Percentiles rank a stretch among this genome's conserved stretches.
Conservation (phyloP, 768 basidiomycete species). For the Trametes punicea region DNA sequence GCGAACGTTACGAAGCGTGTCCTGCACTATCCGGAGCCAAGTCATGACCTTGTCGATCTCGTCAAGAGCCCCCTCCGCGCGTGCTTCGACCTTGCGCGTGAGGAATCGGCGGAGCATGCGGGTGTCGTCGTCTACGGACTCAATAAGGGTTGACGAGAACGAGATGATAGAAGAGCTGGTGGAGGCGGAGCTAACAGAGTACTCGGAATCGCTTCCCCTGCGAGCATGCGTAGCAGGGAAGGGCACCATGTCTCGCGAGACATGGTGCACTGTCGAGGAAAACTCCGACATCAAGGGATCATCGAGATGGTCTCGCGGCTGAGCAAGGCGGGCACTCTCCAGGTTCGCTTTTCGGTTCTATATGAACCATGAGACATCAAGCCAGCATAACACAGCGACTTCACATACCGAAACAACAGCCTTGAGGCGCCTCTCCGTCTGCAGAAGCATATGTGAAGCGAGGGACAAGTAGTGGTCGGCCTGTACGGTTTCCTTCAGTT, state of each 20-base stretch:
- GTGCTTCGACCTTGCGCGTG: conserved; percentile 60
- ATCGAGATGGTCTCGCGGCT: conserved; percentile 2
- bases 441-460: conserved; percentile 52
- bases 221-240: conserved; percentile 11
- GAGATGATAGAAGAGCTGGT: conserved; percentile 41
- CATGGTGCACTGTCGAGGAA: conserved; percentile 12
- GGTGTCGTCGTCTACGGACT: conserved; percentile 66
- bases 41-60: conserved; percentile 56
- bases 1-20: conserved; percentile 25
- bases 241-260: conserved; percentile 1
- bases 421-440: conserved; percentile 54
- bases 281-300: conserved; percentile 17
- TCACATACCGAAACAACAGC: conserved; percentile 51
- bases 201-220: conserved; percentile 13
- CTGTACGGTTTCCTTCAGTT: conserved; percentile 28
- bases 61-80: conserved; percentile 52
- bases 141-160: conserved; percentile 46
- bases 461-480: conserved; percentile 54
- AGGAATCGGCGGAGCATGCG: conserved; percentile 60
- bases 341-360: conserved; percentile 11
- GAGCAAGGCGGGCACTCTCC: conserved; percentile 10
- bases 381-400: too few relatives aligned
- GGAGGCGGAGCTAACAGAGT: conserved; percentile 18
- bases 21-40: conserved; percentile 66
- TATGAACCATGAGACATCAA: background rate